Evolutionary conservation across 2,329 filamentous ascomycete species (phyloP).

Genomic region (Arachnomyces sp.): DNA sequence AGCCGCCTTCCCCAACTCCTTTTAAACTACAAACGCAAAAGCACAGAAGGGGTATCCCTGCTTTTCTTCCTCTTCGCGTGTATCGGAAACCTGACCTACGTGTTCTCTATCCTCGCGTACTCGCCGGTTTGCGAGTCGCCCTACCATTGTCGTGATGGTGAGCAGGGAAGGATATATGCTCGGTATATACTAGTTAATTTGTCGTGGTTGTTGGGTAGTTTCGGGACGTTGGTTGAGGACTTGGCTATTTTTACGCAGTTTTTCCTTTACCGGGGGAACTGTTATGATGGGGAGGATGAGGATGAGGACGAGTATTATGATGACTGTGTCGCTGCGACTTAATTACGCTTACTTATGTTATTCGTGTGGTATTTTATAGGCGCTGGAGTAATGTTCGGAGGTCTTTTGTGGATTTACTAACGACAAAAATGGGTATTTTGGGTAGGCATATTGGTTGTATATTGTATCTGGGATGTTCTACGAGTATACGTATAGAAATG

Average conservation of each 20-base stretch:
- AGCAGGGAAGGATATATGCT: conserved; percentile 60
- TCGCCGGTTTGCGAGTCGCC: conserved; percentile 56
- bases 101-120: conserved; percentile 84
- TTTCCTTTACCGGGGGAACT: conserved; percentile 61
- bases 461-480: too few species aligned
- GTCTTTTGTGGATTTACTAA: too few species aligned
- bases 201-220: conserved; percentile 81
- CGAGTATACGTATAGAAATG: too few species aligned
- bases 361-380: too few species aligned
- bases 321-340: too few species aligned
- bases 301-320: conserved; percentile 7
- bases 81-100: conserved; percentile 88
- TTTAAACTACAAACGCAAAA: conserved; percentile 86
- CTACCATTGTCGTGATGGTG: conserved; percentile 52
- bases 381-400: too few species aligned
- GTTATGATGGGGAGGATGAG: conserved; percentile 16
- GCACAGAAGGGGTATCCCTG: conserved; percentile 84
- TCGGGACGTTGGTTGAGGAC: conserved; percentile 79
- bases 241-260: conserved; percentile 84
- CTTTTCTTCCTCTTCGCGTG: conserved; percentile 97
- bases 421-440: too few species aligned
- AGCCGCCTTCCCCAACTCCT: conserved; percentile 84
- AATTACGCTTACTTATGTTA: too few species aligned
- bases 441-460: too few species aligned
- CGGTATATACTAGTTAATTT: conserved; percentile 82